These are phyloP conservation scores for Isoetes engelmannii DNA, from an alignment of 83 land plant genomes.

Conservation along the genomic window DNA sequence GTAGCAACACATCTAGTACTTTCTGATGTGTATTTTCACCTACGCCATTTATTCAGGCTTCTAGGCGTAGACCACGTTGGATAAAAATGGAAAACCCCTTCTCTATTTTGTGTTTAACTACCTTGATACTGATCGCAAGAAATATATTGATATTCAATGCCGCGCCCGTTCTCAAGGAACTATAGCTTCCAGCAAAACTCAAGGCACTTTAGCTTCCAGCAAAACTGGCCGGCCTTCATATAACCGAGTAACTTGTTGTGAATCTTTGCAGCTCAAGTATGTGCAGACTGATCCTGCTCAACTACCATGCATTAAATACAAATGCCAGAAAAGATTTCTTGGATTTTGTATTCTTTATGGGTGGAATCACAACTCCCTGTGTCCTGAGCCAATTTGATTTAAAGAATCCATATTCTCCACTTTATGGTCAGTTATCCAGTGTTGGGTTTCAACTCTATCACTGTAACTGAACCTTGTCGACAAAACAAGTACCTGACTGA, in stretches of 20 bases:
- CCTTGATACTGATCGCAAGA: slow-evolving; percentile 93
- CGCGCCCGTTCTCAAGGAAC: slow-evolving; percentile 23
- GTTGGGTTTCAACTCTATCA: slow-evolving; percentile 53
- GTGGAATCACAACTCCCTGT: slow-evolving; percentile 66
- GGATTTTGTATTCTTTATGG: slow-evolving; percentile 49
- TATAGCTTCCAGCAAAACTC: slow-evolving; percentile 26
- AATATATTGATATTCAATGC: slow-evolving; percentile 22
- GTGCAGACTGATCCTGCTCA: slow-evolving; percentile 59
- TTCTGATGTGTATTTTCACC: too few species aligned
- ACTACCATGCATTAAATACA: slow-evolving; percentile 33
- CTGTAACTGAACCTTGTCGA: slow-evolving; percentile 33
- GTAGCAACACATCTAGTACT: too few species aligned
- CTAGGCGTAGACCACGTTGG: slow-evolving; percentile 78
- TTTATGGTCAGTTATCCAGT: slow-evolving; percentile 64
- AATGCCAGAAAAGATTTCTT: slow-evolving; percentile 35
- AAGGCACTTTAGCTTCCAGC: neutral
- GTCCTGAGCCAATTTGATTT: slow-evolving; percentile 35
- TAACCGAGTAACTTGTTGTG: neutral
- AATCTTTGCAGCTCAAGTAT: slow-evolving; percentile 47
- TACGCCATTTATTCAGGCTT: slow-evolving; percentile 37
- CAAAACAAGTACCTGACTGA: neutral
- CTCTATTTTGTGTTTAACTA: slow-evolving; percentile 87
- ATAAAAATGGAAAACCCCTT: slow-evolving; percentile 64
- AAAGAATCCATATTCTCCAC: slow-evolving; percentile 50
- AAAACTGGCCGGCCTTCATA: neutral